These are phyloP conservation scores for Triticum urartu DNA, from an alignment of 176 grass and related monocot genomes.

Conservation along the genomic window DNA sequence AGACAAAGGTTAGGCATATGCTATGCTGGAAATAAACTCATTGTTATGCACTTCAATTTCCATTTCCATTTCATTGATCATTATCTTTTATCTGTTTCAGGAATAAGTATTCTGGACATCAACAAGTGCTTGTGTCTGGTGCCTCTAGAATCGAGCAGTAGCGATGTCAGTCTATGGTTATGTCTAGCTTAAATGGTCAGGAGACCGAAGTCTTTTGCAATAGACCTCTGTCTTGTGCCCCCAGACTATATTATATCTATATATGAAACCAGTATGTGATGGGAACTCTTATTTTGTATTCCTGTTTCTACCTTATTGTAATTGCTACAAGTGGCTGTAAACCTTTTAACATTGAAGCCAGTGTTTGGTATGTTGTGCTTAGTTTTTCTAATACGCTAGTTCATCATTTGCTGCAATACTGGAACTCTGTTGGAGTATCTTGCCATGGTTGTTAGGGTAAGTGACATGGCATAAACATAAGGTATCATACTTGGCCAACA, in stretches of 20 bases:
- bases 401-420: not conserved
- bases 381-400: not conserved
- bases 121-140: slow-evolving; percentile 12
- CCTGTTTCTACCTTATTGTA: slow-evolving; percentile 11
- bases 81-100: slow-evolving; percentile 21
- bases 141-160: slow-evolving; percentile 5
- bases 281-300: not conserved
- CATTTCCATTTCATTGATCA: slow-evolving; percentile 10
- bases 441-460: not conserved
- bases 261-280: not conserved
- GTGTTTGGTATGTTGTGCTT: slow-evolving; percentile 1
- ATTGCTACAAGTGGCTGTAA: slow-evolving; percentile 7
- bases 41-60: not conserved
- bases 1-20: slow-evolving; percentile 27
- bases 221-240: not conserved
- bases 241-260: not conserved
- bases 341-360: not conserved
- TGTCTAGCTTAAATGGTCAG: slow-evolving; percentile 20
- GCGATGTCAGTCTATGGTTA: slow-evolving; percentile 14
- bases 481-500: too few relatives aligned
- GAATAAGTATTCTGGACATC: slow-evolving; percentile 43
- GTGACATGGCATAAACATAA: not conserved
- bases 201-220: not conserved
- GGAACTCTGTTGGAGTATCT: not conserved
- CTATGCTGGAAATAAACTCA: not conserved